A percentile compares a stretch with the other conserved stretches of the same genome.
Evolutionary conservation across 225 moss, liverwort and hornwort species (phyloP).

Genomic region (Physcomitrellopsis africana): DNA sequence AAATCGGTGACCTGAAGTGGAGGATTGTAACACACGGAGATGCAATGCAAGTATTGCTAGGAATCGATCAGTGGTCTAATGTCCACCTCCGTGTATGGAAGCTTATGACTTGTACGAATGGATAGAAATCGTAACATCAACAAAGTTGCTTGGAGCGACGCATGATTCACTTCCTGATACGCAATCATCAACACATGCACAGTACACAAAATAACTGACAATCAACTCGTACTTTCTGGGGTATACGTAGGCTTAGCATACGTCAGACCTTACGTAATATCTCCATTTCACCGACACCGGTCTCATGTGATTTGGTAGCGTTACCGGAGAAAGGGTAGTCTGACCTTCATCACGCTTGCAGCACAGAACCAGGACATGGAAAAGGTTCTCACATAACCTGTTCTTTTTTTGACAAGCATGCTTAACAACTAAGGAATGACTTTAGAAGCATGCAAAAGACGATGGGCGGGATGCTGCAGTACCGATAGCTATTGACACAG

Average conservation of each 20-base stretch:
- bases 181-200: neutral
- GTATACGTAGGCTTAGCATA: too few species aligned
- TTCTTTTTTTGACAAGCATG: neutral
- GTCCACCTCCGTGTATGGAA: too few species aligned
- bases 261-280: too few species aligned
- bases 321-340: neutral
- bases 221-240: neutral
- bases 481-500: too few species aligned
- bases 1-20: neutral
- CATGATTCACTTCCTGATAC: neutral
- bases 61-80: too few species aligned
- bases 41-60: too few species aligned
- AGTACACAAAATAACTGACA: neutral
- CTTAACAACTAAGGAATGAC: neutral
- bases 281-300: too few species aligned
- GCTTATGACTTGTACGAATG: too few species aligned
- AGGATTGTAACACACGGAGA: too few species aligned
- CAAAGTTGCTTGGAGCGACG: neutral
- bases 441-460: neutral
- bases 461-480: neutral
- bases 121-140: too few species aligned
- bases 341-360: neutral
- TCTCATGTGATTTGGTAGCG: too few species aligned
- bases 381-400: neutral
- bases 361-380: neutral